phyloP scores from a whole-genome alignment of 73 alveolate genomes.

The Stentor coeruleus region DNA sequence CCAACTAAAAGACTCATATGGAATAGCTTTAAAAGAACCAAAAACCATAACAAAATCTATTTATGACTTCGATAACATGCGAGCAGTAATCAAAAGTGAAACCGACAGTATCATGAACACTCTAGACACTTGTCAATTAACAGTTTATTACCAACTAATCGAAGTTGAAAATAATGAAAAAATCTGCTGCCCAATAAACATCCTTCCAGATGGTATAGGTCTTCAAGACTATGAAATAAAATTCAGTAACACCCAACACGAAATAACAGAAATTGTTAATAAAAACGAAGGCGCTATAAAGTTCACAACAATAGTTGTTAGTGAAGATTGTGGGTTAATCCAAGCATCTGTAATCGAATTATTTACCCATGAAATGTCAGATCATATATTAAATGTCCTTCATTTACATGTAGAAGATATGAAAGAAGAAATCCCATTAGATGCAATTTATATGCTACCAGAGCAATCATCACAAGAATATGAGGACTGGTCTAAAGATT shows the following conservation, averaged over 20 bases:
- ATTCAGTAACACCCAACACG: constrained; percentile 34
- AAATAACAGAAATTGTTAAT: constrained; percentile 35
- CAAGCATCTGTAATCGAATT: constrained; percentile 34
- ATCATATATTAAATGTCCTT: constrained; percentile 39
- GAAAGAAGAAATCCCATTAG: constrained; percentile 53
- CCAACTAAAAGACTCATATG: background rate
- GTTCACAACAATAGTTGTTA: constrained; percentile 36
- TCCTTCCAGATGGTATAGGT: constrained; percentile 36
- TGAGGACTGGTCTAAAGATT: constrained; percentile 36
- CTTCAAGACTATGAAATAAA: constrained; percentile 47
- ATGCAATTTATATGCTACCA: constrained; percentile 42
- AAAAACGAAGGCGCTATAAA: constrained; percentile 40
- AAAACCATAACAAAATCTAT: background rate
- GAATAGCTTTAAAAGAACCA: background rate
- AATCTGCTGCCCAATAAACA: constrained; percentile 50
- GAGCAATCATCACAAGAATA: constrained; percentile 31
- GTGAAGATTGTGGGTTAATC: constrained; percentile 43
- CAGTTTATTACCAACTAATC: constrained; percentile 40
- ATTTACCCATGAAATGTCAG: constrained; percentile 36
- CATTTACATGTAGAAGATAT: constrained; percentile 61
- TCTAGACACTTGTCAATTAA: background rate
- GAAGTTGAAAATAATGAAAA: constrained; percentile 36
- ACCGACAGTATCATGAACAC: background rate
- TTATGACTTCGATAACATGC: background rate
- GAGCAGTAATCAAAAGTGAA: constrained; percentile 8